phyloP scores from a whole-genome alignment of 495 filamentous ascomycete genomes.

The Staphylotrichum tortipilum region DNA sequence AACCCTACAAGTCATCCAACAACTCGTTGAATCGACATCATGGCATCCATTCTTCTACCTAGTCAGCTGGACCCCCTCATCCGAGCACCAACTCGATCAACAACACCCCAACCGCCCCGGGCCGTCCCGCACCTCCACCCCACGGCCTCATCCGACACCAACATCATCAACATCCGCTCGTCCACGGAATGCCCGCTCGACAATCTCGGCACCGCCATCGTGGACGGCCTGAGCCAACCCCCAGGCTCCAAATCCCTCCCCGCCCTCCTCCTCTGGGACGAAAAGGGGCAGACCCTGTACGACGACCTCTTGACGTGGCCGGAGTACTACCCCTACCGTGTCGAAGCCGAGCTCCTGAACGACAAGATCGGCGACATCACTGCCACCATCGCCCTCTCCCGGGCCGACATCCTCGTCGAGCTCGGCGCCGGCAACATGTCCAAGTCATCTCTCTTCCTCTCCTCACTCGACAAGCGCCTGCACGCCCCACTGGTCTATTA shows the following conservation, averaged over 20 bases:
- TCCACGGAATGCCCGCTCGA: slow-evolving; percentile 1
- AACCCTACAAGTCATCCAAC: no score
- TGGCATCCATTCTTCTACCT: no score
- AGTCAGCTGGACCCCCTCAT: no score
- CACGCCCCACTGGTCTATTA: slow-evolving; percentile 1
- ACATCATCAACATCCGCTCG: slow-evolving; percentile 11
- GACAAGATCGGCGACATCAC: slow-evolving; percentile 1
- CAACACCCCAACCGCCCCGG: no score
- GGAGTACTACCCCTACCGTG: slow-evolving; percentile 11
- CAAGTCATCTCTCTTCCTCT: slow-evolving; percentile 5
- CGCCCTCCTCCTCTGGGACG: slow-evolving; percentile 11
- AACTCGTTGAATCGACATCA: no score
- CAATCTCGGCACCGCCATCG: slow-evolving; percentile 3
- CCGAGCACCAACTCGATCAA: no score
- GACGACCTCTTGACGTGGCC: slow-evolving; percentile 3
- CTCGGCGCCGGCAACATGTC: slow-evolving; percentile 10
- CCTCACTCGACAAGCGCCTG: background rate
- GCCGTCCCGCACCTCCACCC: background rate
- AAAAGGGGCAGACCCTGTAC: slow-evolving; percentile 13
- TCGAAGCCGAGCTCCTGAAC: slow-evolving; percentile 1
- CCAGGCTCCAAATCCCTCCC: slow-evolving; percentile 1
- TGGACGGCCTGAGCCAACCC: slow-evolving; percentile 3
- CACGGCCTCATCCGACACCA: background rate
- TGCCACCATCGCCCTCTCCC: slow-evolving; percentile 1
- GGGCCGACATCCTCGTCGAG: slow-evolving; percentile 10